Percentiles rank a stretch among this genome's conserved stretches.
Evolutionary conservation across 1,284 basidiomycete species (phyloP).

Genomic region (Marasmius oreades): DNA sequence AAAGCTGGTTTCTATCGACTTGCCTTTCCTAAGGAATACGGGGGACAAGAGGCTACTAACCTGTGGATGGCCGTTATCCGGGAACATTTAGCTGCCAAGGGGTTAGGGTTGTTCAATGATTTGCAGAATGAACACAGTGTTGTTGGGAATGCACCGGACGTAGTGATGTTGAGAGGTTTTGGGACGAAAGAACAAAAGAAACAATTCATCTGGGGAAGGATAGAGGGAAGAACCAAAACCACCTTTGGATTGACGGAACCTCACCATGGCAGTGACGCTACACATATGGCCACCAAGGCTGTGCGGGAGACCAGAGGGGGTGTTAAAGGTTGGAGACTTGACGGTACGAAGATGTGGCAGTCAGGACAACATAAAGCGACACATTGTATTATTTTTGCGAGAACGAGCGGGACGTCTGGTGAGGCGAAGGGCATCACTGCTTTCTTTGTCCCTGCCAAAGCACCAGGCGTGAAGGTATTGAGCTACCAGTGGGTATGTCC

Average conservation of each 20-base stretch:
- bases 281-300: slow-evolving; percentile 11
- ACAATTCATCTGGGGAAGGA: slow-evolving; percentile 9
- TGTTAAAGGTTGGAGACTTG: slow-evolving; percentile 6
- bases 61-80: slow-evolving; percentile 11
- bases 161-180: slow-evolving; percentile 9
- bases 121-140: slow-evolving; percentile 12
- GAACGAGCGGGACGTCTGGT: slow-evolving; percentile 6
- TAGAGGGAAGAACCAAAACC: slow-evolving; percentile 6
- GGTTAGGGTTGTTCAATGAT: slow-evolving; percentile 10
- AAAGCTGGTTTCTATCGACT: slow-evolving; percentile 11
- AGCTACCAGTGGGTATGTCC: slow-evolving; percentile 10
- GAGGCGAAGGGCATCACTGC: slow-evolving; percentile 9
- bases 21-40: slow-evolving; percentile 10
- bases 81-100: slow-evolving; percentile 10
- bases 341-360: slow-evolving; percentile 9
- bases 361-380: slow-evolving; percentile 9
- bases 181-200: slow-evolving; percentile 10
- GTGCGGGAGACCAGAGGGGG: slow-evolving; percentile 2
- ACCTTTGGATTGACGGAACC: slow-evolving; percentile 12
- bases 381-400: slow-evolving; percentile 11
- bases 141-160: slow-evolving; percentile 9
- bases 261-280: slow-evolving; percentile 9
- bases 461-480: slow-evolving; percentile 7
- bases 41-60: slow-evolving; percentile 6
- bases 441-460: slow-evolving; percentile 8